Conservation (phyloP, 345 rosid species). For the Melaleuca quinquenervia region DNA sequence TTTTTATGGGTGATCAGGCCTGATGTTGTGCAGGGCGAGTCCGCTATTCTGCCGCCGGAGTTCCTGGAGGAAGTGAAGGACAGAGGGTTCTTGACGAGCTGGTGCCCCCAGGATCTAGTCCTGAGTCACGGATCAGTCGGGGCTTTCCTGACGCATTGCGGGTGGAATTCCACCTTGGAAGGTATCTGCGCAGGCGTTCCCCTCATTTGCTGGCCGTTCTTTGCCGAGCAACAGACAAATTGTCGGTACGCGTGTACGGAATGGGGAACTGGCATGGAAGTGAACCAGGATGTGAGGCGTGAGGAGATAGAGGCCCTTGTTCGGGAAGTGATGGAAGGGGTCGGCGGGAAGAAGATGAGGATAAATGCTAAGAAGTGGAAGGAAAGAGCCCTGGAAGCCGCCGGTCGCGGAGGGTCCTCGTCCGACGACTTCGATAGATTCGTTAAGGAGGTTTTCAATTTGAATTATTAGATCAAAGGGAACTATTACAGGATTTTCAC, state of each 20-base stretch:
- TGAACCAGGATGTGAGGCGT: slow-evolving; percentile 6
- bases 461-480: background rate
- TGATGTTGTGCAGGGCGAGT: slow-evolving; percentile 13
- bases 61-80: slow-evolving; percentile 6
- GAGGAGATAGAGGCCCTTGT: slow-evolving; percentile 6
- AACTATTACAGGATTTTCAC: background rate
- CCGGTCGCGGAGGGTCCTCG: slow-evolving; percentile 7
- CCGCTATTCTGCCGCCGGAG: slow-evolving; percentile 6
- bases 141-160: slow-evolving; percentile 18
- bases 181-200: slow-evolving; percentile 7
- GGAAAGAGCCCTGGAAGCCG: slow-evolving; percentile 12
- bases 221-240: slow-evolving; percentile 20
- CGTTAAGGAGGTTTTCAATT: slow-evolving; percentile 4
- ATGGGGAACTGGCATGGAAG: slow-evolving; percentile 21
- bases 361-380: slow-evolving; percentile 17
- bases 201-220: slow-evolving; percentile 20
- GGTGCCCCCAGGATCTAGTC: slow-evolving; percentile 19
- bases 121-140: slow-evolving; percentile 16
- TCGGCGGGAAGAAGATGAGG: slow-evolving; percentile 4
- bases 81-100: slow-evolving; percentile 13
- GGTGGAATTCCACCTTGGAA: slow-evolving; percentile 23
- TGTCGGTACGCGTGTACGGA: slow-evolving; percentile 6
- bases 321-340: slow-evolving; percentile 12
- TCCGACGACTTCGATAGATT: slow-evolving; percentile 3
- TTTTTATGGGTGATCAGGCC: slow-evolving; percentile 22